Evolutionary conservation across 345 rosid species (phyloP), one percentile per base, ranked within the genome.

Genomic region (Fremontodendron californicum): DNA sequence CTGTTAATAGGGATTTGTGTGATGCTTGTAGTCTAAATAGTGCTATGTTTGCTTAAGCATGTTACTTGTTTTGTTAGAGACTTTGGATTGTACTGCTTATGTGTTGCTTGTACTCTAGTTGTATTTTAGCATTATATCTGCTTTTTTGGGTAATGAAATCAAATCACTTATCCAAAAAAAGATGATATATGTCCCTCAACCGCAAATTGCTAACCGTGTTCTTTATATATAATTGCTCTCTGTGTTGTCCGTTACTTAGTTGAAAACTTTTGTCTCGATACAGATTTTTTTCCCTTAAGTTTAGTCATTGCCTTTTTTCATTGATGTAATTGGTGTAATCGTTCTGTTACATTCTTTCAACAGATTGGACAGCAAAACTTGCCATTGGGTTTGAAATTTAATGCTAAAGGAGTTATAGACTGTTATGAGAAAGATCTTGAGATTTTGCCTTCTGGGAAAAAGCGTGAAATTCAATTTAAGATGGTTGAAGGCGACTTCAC

Each of bases 401-500:
- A 83, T 72, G 96, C 98, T 3, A 91, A 92, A 86, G 97, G 91
- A n/a, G 84, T 89, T 75, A 76, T 93, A 78, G 99, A 96, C 78
- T 96, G 99, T 78, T 92, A 77, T 60, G 99, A 96, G 91, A 91
- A 82, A 71, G 96, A 96, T 51, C 84, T 93, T 43, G 90, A 90
- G 89, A 85, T 54, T 77, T 75, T 86, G n/a, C 84, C 90, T 27
- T 42, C 69, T 7, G 87, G 94, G 4, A 83, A 67, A 39, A 92
- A 85, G 61, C 97, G 98, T 11, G 98, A 93, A 29, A 95, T 95
- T 81, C 97, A 89, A 10, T 58, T 58, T 37, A 64, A 64, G 69
- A 64, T 64, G 69, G 25, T 64, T 19, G 69, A 64, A 64, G 69
- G 69, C 8, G 69, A 64, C 25, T 64, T 64, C 6, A 35, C 43